Base-by-base conservation (phyloP, 176 grass and related monocot genomes). In the Cenchrus fungigraminus region DNA sequence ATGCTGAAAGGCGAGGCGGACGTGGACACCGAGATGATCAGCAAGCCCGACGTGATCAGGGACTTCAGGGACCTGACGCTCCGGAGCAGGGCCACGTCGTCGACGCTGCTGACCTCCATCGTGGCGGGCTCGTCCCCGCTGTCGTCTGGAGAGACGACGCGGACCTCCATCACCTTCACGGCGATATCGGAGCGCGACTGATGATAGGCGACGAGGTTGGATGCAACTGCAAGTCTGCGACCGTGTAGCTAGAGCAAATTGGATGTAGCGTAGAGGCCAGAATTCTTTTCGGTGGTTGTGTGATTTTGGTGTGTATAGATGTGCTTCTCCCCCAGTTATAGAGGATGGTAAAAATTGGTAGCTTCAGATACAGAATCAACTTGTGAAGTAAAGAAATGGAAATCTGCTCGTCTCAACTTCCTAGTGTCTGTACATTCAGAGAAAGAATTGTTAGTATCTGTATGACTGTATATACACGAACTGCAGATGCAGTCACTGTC, bases 161-260 rank as follows among this genome's bases (percentile, higher is more conserved):
- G 81, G 52, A 90, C 84, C 69, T 97, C 95, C 71, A 83, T 94
- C 80, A 92, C 90, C 6, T 91, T 89, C 80, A 94, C 90, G 0
- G 86, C 80, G 2, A 91, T 92, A 84, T 84, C 78, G 0, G 88
- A 89, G 12, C 76, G 86, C n/a, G n/a, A 88, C 34, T 94, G 68
- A 89, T 34, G 51, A 81, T 78, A 13, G 20, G 14, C 0, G 22
- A 11, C 12, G 43, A 25, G 28, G 64, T 25, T 6, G 44, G 11
- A 16, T 62, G 64, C 56, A 12, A 9, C 61, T 8, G 64, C 49
- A 15, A 25, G 25, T 25, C 25, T 25, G 25, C 25, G 25, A 6
- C 61, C 7, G 42, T 54, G 12, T 62, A 78, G 69, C 29, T 25
- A 52, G 74, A 83, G 65, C 42, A n/a, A 79, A 74, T 1, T n/a